Evolutionary conservation across 108 stramenopile species (phyloP), one percentile per base, ranked within the genome.

Genomic region (Chaetoceros tenuissimus): DNA sequence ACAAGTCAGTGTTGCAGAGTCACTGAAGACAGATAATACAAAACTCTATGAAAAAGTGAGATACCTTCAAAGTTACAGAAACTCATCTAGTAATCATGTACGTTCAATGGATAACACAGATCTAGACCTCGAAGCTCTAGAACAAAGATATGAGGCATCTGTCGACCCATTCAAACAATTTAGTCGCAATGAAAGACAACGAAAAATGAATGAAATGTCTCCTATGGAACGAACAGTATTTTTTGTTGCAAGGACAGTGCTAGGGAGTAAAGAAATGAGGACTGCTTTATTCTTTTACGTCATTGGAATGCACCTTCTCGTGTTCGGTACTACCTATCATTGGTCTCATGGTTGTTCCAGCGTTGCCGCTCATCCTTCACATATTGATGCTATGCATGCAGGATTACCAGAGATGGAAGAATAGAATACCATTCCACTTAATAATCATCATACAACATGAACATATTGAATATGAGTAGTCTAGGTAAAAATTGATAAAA

Each of bases 91-190:
- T 48, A 24, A 26, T 23, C 66, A 64, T 26, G 44, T 23, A n/a
- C 51, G 49, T 19, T 46, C 48, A 28, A 18, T 24, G 22, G 48
- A 24, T 25, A 83, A 82, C 52, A 73, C 81, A 24, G 86, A 89
- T 62, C 56, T 88, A 60, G 93, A 94, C 67, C 61, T 94, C 57
- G 89, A 89, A 63, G 88, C 86, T 8, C 59, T 94, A 58, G 93
- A 89, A 49, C 85, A 88, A 62, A 64, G 89, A 28, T 94, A 89
- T 72, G 88, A 90, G 71, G 86, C 86, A 3, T 83, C 87, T 0
- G 86, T 88, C 1, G 93, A 94, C 62, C 93, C 93, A 1, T 94
- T 94, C 64, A 74, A 80, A 0, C 88, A 94, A 56, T 94, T 94
- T 53, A 76, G 75, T 55, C 79, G 74, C 24, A 65, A 82, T 8